Evolutionary conservation across 495 filamentous ascomycete species (phyloP), one percentile per base, ranked within the genome.

Genomic region (Xylona heveae): DNA sequence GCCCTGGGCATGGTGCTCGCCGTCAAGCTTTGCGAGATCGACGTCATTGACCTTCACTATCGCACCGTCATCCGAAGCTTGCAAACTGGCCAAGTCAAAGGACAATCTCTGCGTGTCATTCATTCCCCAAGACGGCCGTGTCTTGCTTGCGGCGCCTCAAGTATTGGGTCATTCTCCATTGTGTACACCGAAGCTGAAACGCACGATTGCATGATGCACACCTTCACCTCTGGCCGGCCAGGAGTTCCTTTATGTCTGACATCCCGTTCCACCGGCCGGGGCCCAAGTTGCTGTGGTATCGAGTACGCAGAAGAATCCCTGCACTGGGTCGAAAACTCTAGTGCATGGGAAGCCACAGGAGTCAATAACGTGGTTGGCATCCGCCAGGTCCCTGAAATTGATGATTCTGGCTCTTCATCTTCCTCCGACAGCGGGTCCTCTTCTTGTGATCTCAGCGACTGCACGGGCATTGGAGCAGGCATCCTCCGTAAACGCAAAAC

Each of bases 41-140:
- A 68, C 30, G 48, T 75, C 2, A 51, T 71, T 24, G 59, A 68
- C 40, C 44, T 66, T 1, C 42, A 55, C 15, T 57, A 53, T 17
- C 55, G 54, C 5, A 51, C 44, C 12, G 45, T 70, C 18, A 53
- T 73, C 23, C 57, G 70, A 38, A 62, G 57, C 5, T 67, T 78
- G 30, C 34, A 44, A 22, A 71, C 66, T 1, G 62, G 64, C 15
- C 54, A 57, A 14, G 64, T 73, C 40, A 59, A 63, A 33, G 25
- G 33, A 4, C 22, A 36, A 7, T 42, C 49, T 3, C 40, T 53
- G 21, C 36, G 45, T 8, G 32, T 47, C 22, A 25, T 53, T 5
- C 47, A 49, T 30, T 47, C 45, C 31, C 22, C 23, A 9, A 37
- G 35, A 20, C 39, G 42, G 5, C 4, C 21, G 6, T 47, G 50